phyloP scores from a whole-genome alignment of 1,284 basidiomycete species.

The Pseudozyma tsukubaensis region DNA sequence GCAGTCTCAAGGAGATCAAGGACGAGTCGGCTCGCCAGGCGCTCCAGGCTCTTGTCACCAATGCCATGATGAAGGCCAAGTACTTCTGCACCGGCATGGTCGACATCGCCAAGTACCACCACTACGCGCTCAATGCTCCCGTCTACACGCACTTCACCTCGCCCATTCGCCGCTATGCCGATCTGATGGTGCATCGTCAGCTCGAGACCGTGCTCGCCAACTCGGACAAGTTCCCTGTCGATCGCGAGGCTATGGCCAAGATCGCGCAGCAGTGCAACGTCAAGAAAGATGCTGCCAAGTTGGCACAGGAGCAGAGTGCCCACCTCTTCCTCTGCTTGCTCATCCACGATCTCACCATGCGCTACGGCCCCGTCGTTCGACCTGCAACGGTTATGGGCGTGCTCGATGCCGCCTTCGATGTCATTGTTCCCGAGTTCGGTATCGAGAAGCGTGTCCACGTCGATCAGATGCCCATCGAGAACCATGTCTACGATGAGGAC shows the following conservation, averaged over 20 bases:
- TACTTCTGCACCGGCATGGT: conserved; percentile 99
- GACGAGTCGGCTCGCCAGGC: conserved; percentile 75
- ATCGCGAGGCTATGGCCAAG: conserved; percentile 95
- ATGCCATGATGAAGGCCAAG: conserved; percentile 90
- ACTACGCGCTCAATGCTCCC: conserved; percentile 90
- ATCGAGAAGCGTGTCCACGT: conserved; percentile 99
- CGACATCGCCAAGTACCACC: conserved; percentile 96
- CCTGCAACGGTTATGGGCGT: conserved; percentile 93
- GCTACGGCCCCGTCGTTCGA: conserved; percentile 88
- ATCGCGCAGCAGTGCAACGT: conserved; percentile 81
- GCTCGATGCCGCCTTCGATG: conserved; percentile 94
- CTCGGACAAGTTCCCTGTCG: conserved; percentile 92
- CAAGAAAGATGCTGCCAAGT: conserved; percentile 86
- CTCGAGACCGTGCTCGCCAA: conserved; percentile 81
- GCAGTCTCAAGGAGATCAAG: conserved; percentile 79
- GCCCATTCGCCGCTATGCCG: conserved; percentile 77
- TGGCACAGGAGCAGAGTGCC: conserved; percentile 94
- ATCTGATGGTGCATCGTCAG: conserved; percentile 95
- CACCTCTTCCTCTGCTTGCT: conserved; percentile 95
- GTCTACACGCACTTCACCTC: conserved; percentile 95
- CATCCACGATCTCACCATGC: conserved; percentile 89
- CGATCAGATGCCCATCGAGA: conserved; percentile 91
- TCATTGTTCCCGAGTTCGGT: conserved; percentile 89
- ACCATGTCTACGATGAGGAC: conserved; percentile 93
- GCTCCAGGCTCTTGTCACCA: conserved; percentile 83